Evolutionary conservation across 176 grass and related monocot species (phyloP).

Genomic region (Musa schizocarpa): DNA sequence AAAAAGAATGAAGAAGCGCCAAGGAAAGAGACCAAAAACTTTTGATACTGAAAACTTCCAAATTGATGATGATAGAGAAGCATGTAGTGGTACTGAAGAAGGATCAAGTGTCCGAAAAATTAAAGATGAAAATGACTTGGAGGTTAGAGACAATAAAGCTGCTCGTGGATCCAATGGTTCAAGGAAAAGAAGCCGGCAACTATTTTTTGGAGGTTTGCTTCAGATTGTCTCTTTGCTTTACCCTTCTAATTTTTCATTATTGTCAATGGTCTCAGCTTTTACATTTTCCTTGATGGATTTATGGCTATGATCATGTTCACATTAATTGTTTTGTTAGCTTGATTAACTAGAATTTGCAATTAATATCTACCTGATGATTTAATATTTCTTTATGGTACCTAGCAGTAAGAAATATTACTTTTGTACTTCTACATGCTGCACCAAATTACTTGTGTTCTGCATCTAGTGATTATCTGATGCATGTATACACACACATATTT

Average conservation of each 20-base stretch:
- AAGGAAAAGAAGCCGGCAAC: constrained; percentile 70
- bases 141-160: constrained; percentile 42
- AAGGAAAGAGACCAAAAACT: constrained; percentile 48
- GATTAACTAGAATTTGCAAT: background rate
- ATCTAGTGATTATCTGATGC: no score
- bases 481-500: no score
- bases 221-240: constrained; percentile 14
- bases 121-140: constrained; percentile 47
- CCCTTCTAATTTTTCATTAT: constrained; percentile 21
- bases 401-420: background rate
- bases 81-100: constrained; percentile 97
- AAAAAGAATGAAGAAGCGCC: constrained; percentile 48
- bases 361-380: background rate
- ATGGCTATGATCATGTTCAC: background rate
- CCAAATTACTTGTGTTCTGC: no score
- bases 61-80: constrained; percentile 83
- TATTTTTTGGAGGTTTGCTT: constrained; percentile 62
- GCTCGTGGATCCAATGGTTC: constrained; percentile 38
- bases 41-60: constrained; percentile 26
- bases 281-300: background rate
- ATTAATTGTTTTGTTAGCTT: background rate
- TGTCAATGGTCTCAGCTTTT: background rate
- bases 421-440: background rate
- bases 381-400: background rate
- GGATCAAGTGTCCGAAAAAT: constrained; percentile 42